A percentile compares a stretch with the other conserved stretches of the same genome.
phyloP scores from a whole-genome alignment of 148 eudicot genomes.

The Chenopodium formosanum region DNA sequence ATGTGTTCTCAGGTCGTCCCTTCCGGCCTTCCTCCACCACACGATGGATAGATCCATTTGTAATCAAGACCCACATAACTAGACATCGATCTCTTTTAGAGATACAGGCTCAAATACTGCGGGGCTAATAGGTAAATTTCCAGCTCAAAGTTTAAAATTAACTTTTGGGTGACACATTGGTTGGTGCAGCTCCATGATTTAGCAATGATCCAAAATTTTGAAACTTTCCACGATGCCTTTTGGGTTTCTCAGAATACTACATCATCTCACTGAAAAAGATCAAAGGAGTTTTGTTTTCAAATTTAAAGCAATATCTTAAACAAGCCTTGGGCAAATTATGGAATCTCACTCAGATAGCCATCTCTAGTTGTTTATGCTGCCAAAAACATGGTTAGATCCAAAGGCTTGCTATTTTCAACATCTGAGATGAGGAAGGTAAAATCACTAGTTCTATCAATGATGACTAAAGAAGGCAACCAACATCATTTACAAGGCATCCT shows the following conservation, averaged over 20 bases:
- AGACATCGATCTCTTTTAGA: too few species aligned
- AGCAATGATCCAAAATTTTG: constrained; percentile 50
- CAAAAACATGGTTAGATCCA: constrained; percentile 46
- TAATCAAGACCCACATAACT: too few species aligned
- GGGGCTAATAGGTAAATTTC: not conserved
- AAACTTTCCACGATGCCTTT: constrained; percentile 16
- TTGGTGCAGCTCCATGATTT: constrained; percentile 61
- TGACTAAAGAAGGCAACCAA: constrained; percentile 37
- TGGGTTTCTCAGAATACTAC: constrained; percentile 18
- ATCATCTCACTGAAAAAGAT: constrained; percentile 36
- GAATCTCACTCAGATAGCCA: constrained; percentile 30
- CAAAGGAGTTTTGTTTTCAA: constrained; percentile 17
- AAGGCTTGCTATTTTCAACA: constrained; percentile 49
- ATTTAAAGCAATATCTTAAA: constrained; percentile 18
- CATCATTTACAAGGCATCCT: constrained; percentile 24
- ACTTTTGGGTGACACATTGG: constrained; percentile 38
- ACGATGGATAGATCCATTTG: constrained; percentile 11
- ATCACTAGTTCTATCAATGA: constrained; percentile 34
- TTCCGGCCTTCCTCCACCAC: constrained; percentile 42
- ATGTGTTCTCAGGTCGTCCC: constrained; percentile 92
- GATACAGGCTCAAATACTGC: not conserved
- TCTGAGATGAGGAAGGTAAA: constrained; percentile 40
- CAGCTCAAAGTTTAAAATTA: constrained; percentile 35
- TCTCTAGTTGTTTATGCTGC: constrained; percentile 42
- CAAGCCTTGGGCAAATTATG: constrained; percentile 40